Evolutionary conservation across 108 stramenopile genomes (phyloP), one percentile per base, ranked within the genome.

Genomic region (Hondaea fermentalgiana): DNA sequence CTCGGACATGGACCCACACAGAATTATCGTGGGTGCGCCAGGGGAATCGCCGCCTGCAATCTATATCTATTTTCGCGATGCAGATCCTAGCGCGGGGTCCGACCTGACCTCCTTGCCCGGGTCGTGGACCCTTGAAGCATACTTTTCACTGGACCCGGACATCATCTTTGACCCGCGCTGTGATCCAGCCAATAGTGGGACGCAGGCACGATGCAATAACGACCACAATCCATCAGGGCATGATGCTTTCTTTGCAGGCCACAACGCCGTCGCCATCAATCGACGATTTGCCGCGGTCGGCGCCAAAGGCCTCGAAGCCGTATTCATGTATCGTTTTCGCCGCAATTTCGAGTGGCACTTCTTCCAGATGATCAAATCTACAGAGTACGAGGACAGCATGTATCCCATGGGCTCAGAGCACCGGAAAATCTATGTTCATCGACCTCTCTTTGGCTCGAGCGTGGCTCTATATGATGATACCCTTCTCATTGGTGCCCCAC

Each of bases 301-400:
- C n/a, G 88, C 93, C 16, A 87, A 92, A 16, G 88, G 76, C 12
- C 72, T 93, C 72, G 95, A 95, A 89, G 53, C 89, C 29, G 93
- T 93, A 16, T 93, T 92, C 69, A 60, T 94, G 43, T 83, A 83
- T 23, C 76, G 76, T 16, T 53, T 83, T 17, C n/a, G 51, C 10
- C 45, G 76, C n/a, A 47, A 83, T 12, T 83, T 25, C n/a, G 51
- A 83, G 4, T 83, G 76, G 76, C 49, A 28, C 5, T 83, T 83
- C 2, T 83, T 83, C 25, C 76, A 83, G 51, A 83, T 83, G 76
- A 47, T 83, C 14, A 57, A 53, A 35, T 47, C 76, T 4, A 45
- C 76, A 6, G 95, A 95, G 72, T 96, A 93, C 71, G 94, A 95
- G 87, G 95, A 94, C 88, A 94, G 95, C 57, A 88, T 94, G 5